Evolutionary conservation across 768 basidiomycete genomes (phyloP).

Genomic region (Phanerodontia chrysosporium): DNA sequence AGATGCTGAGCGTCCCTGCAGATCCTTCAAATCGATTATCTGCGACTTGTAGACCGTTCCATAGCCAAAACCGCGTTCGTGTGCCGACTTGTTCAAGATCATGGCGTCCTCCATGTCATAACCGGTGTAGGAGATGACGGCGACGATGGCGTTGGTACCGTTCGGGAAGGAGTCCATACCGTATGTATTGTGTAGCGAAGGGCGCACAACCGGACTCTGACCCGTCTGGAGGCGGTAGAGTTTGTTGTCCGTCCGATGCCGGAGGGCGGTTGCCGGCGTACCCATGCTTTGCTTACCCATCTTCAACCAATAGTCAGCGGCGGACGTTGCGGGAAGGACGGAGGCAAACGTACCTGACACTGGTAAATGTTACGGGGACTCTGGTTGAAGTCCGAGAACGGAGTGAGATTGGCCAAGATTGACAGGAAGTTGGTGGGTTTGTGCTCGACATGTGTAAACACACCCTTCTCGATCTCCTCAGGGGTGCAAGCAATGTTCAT

Average conservation of each 20-base stretch:
- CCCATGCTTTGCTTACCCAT: constrained; percentile 99
- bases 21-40: constrained; percentile 83
- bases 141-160: constrained; percentile 96
- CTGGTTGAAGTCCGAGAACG: constrained; percentile 99
- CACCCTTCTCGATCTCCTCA: constrained; percentile 68
- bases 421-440: constrained; percentile 93
- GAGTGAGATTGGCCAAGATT: constrained; percentile 95
- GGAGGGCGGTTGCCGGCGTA: constrained; percentile 88
- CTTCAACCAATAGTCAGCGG: constrained; percentile 19
- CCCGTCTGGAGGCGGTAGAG: constrained; percentile 94
- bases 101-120: constrained; percentile 99
- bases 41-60: constrained; percentile 96
- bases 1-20: constrained; percentile 61
- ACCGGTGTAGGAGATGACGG: constrained; percentile 99
- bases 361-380: constrained; percentile 91
- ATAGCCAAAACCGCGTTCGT: constrained; percentile 96
- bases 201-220: constrained; percentile 93
- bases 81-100: constrained; percentile 98
- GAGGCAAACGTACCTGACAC: constrained; percentile 49
- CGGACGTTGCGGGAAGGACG: not conserved
- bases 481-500: constrained; percentile 95
- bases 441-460: constrained; percentile 91
- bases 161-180: constrained; percentile 99
- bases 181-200: constrained; percentile 86
- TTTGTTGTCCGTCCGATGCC: constrained; percentile 96